Conservation (phyloP, 2,329 filamentous ascomycete genomes). For the Trichoderma gracile region DNA sequence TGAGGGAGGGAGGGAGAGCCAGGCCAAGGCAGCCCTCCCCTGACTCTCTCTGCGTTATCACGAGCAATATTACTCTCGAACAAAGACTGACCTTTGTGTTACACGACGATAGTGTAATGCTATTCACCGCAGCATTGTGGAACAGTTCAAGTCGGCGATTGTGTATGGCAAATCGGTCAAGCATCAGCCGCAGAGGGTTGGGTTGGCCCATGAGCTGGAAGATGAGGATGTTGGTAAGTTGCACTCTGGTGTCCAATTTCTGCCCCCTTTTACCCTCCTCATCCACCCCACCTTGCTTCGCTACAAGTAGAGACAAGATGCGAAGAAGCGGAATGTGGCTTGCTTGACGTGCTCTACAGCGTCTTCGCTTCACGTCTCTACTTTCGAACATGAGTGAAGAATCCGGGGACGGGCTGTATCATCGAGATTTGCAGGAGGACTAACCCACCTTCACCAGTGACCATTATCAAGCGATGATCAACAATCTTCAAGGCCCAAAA, state of each 20-base stretch:
- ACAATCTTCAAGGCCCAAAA: conserved; percentile 23
- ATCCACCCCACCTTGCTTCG: not conserved
- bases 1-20: not conserved
- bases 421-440: not conserved
- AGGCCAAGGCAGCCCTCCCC: not conserved
- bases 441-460: conserved; percentile 36
- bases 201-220: conserved; percentile 83
- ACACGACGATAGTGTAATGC: conserved; percentile 72
- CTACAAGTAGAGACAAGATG: not conserved
- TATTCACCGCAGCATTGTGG: conserved; percentile 93
- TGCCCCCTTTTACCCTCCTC: conserved; percentile 19
- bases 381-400: not conserved
- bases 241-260: not conserved
- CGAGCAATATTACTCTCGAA: conserved; percentile 30
- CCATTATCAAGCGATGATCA: conserved; percentile 67
- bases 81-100: conserved; percentile 38
- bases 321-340: not conserved
- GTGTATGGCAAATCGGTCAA: conserved; percentile 98
- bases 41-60: not conserved
- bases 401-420: too few species aligned
- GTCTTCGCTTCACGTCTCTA: not conserved
- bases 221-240: conserved; percentile 95
- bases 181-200: conserved; percentile 96
- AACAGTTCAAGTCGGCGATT: conserved; percentile 92
- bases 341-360: not conserved